Evolutionary conservation across 2,329 filamentous ascomycete species (phyloP), one percentile per base, ranked within the genome.

Genomic region (Paraconiothyrium sp.): DNA sequence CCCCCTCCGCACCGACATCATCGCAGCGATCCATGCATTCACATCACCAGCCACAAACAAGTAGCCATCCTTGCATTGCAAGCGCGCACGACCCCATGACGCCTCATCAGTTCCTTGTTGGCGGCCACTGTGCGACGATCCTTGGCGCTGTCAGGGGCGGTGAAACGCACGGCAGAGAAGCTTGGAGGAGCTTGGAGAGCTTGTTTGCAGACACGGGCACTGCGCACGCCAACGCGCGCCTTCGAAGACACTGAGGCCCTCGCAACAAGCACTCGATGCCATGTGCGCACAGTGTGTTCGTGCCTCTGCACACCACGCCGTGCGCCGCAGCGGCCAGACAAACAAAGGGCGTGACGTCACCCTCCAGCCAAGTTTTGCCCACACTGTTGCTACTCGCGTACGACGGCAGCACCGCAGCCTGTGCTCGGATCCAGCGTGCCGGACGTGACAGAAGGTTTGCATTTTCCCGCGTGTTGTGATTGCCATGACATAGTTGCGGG

Each of bases 1-100:
- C 44, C 50, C 43, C 57, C 52, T 20, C 57, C 57, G 39, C 47
- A 60, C 61, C 61, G 49, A 67, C 67, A 67, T 69, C 65, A 67
- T 69, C 30, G 27, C 57, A 16, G 30, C 35, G 22, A 37, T 37
- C 13, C 41, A 13, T 22, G 47, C 58, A 64, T 49, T 61, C 47
- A 37, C 51, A 27, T 24, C 37, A 34, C 55, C 57, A 68, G 73
- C 72, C 72, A 72, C 72, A 76, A 76, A 72, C 73, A 68, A 60
- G 73, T 59, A 68, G 32, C 58, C 37, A 72, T 63, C 71, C 71
- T 58, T 67, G 67, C 58, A 55, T 37, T 39, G 35, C 54, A 30
- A 60, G 48, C 35, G 49, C 44, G 57, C 43, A 35, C 34, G 30
- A 24, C 34, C 10, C 27, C 14, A 52, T 51, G 37, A 34, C 16